Percentiles rank a stretch among this genome's conserved stretches.
phyloP scores from a whole-genome alignment of 495 filamentous ascomycete species.

The Aspergillus hancockii region DNA sequence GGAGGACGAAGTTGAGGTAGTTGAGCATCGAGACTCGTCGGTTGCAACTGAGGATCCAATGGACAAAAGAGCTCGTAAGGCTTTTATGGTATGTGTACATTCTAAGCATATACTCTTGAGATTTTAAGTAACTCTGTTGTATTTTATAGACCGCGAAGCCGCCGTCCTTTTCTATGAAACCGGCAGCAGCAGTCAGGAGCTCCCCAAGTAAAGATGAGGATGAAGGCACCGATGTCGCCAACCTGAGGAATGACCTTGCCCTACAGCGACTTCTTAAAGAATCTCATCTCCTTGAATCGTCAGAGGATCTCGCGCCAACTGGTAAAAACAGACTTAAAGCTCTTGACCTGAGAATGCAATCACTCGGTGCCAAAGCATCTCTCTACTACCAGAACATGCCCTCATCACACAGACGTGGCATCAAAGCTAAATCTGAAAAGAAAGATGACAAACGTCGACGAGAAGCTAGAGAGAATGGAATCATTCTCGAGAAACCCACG shows the following conservation, averaged over 20 bases:
- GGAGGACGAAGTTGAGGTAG: conserved; percentile 54
- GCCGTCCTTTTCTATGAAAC: conserved; percentile 47
- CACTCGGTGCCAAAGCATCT: conserved; percentile 75
- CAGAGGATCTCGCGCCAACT: conserved; percentile 59
- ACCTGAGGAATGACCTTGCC: conserved; percentile 88
- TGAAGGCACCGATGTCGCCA: conserved; percentile 57
- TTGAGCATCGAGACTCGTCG: conserved; percentile 58
- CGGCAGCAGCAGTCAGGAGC: conserved; percentile 26
- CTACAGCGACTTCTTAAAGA: conserved; percentile 86
- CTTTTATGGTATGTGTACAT: conserved; percentile 65
- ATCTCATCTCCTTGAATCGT: conserved; percentile 82
- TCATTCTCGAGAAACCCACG: conserved; percentile 75
- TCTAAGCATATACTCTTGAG: background rate
- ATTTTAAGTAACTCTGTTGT: background rate
- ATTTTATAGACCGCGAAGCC: conserved; percentile 43
- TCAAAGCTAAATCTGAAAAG: conserved; percentile 59
- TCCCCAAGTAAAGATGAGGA: conserved; percentile 35
- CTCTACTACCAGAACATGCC: conserved; percentile 81
- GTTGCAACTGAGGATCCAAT: conserved; percentile 36
- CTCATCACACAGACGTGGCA: conserved; percentile 75
- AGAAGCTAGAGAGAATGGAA: conserved; percentile 86
- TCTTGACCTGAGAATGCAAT: conserved; percentile 76
- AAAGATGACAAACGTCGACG: conserved; percentile 70
- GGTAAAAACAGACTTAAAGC: conserved; percentile 73
- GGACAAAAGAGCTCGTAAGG: conserved; percentile 70